phyloP scores from a whole-genome alignment of 73 alveolate species.

The Paramecium sonneborni region DNA sequence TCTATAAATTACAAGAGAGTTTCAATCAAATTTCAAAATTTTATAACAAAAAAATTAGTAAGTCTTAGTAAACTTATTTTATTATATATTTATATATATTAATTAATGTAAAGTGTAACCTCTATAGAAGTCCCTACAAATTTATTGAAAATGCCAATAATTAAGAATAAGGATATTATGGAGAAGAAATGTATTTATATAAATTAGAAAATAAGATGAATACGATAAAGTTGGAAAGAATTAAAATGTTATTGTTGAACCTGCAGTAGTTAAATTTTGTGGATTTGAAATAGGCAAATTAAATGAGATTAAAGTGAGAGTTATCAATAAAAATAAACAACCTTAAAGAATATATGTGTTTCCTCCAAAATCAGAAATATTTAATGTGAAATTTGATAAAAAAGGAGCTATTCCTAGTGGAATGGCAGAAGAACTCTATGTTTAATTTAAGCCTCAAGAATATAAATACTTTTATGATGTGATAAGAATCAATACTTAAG shows the following conservation, averaged over 20 bases:
- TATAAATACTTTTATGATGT: conserved; percentile 95
- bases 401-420: conserved; percentile 96
- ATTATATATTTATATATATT: not conserved
- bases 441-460: conserved; percentile 90
- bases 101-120: conserved; percentile 31
- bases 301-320: conserved; percentile 79
- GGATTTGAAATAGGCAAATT: conserved; percentile 93
- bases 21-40: not conserved
- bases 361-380: conserved; percentile 90
- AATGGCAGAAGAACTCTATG: conserved; percentile 87
- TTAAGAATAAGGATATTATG: conserved; percentile 34
- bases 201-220: not conserved
- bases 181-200: conserved; percentile 41
- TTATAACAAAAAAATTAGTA: not conserved
- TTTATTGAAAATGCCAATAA: conserved; percentile 14
- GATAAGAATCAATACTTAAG: conserved; percentile 92
- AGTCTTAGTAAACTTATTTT: not conserved
- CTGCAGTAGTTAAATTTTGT: conserved; percentile 90
- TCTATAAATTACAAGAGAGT: not conserved
- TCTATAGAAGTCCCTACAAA: conserved; percentile 48
- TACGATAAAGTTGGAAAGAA: conserved; percentile 57
- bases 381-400: conserved; percentile 89
- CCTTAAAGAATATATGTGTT: conserved; percentile 91
- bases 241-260: conserved; percentile 65
- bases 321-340: conserved; percentile 89